Conservation (phyloP, 352 stramenopile genomes). For the Pythium sukuiense region DNA sequence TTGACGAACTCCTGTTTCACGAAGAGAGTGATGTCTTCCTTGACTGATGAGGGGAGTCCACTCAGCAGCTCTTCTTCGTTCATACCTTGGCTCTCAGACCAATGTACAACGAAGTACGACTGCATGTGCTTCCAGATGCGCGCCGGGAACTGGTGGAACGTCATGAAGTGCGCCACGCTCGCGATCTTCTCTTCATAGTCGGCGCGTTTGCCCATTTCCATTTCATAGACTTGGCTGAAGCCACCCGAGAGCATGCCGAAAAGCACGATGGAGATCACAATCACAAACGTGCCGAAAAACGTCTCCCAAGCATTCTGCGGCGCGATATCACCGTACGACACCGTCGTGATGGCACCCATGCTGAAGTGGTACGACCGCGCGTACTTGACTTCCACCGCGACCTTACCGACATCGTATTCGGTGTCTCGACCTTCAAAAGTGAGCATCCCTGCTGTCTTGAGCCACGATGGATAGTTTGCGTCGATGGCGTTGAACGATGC, state of each 20-base stretch:
- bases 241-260: conserved; percentile 74
- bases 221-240: conserved; percentile 73
- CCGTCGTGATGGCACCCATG: conserved; percentile 74
- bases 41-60: conserved; percentile 50
- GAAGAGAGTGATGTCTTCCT: conserved; percentile 64
- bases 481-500: conserved; percentile 15
- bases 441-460: conserved; percentile 44
- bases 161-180: conserved; percentile 57
- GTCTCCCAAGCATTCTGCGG: conserved; percentile 67
- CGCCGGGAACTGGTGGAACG: conserved; percentile 56
- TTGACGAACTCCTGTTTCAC: conserved; percentile 64
- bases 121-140: conserved; percentile 59
- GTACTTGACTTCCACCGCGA: conserved; percentile 44
- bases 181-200: conserved; percentile 69
- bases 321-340: conserved; percentile 70
- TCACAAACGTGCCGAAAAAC: conserved; percentile 48
- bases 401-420: conserved; percentile 32
- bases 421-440: conserved; percentile 35
- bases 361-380: conserved; percentile 65
- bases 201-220: conserved; percentile 52
- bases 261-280: conserved; percentile 63
- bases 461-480: conserved; percentile 21
- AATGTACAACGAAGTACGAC: conserved; percentile 61
- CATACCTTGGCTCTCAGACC: conserved; percentile 68
- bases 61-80: conserved; percentile 56